phyloP scores from a whole-genome alignment of 2,329 filamentous ascomycete genomes.

The Botrytis fragariae region DNA sequence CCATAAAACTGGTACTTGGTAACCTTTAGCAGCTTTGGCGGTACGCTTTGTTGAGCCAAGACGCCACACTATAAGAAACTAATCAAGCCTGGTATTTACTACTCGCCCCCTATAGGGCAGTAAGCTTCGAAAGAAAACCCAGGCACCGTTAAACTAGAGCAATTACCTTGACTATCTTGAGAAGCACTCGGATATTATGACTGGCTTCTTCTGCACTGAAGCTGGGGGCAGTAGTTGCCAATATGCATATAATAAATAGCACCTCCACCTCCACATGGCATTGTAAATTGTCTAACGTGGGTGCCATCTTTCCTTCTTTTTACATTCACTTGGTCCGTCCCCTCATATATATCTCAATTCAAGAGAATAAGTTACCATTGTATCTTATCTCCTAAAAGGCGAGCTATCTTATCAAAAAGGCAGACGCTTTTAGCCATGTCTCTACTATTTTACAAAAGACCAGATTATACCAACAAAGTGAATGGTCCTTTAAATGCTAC shows the following conservation, averaged over 20 bases:
- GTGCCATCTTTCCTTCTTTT: background rate
- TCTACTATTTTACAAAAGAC: slow-evolving; percentile 37
- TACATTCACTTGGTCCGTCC: background rate
- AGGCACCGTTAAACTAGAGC: background rate
- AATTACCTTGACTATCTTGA: background rate
- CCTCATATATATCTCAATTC: background rate
- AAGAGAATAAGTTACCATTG: background rate
- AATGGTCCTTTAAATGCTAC: slow-evolving; percentile 29
- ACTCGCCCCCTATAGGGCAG: background rate
- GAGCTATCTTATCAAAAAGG: background rate
- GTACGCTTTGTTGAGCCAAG: background rate
- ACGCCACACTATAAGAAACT: background rate
- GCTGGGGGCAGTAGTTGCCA: background rate
- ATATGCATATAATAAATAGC: slow-evolving; percentile 6
- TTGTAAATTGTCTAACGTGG: background rate
- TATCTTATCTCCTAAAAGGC: background rate
- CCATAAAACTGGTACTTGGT: background rate
- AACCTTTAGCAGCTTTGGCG: background rate
- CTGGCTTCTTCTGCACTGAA: background rate
- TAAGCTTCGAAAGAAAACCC: background rate
- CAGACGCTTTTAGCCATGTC: slow-evolving; percentile 31
- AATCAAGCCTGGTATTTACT: background rate
- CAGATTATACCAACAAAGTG: slow-evolving; percentile 32
- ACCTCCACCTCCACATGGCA: background rate
- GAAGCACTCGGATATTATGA: background rate